Evolutionary conservation across 805 yeast species (phyloP).

Genomic region (Zygotorulaspora chibaensis): DNA sequence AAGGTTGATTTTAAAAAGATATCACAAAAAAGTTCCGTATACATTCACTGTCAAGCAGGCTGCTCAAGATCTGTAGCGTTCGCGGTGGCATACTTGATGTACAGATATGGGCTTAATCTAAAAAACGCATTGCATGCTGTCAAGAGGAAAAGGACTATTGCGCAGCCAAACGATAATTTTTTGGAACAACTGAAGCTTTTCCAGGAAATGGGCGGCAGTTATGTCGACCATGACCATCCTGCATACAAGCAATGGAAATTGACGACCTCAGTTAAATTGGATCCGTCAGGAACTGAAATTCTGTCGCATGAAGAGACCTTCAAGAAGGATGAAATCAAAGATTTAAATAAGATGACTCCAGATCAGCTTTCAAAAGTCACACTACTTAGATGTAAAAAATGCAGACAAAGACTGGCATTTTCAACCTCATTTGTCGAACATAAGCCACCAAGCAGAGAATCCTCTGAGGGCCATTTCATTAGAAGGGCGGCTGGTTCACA

Average conservation of each 20-base stretch:
- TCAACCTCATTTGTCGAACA: constrained; percentile 62
- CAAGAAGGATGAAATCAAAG: constrained; percentile 30
- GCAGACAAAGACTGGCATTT: constrained; percentile 67
- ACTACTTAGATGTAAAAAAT: constrained; percentile 71
- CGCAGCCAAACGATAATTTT: constrained; percentile 73
- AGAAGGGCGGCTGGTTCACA: constrained; percentile 59
- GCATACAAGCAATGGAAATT: constrained; percentile 44
- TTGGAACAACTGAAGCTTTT: constrained; percentile 65
- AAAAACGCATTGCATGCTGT: constrained; percentile 72
- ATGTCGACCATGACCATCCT: constrained; percentile 31
- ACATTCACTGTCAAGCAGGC: constrained; percentile 86
- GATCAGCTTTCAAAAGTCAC: constrained; percentile 29
- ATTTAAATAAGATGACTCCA: constrained; percentile 23
- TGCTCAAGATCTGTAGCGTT: constrained; percentile 87
- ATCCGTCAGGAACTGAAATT: constrained; percentile 40
- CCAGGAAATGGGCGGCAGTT: constrained; percentile 40
- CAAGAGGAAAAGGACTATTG: constrained; percentile 53
- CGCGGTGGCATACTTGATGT: constrained; percentile 85
- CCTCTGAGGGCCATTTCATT: constrained; percentile 61
- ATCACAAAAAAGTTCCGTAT: constrained; percentile 43
- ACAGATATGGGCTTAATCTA: constrained; percentile 54
- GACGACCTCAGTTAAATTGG: constrained; percentile 36
- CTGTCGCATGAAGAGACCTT: constrained; percentile 32
- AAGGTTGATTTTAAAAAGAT: constrained; percentile 30
- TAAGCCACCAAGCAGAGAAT: constrained; percentile 58